Percentiles rank a stretch among this genome's conserved stretches.
These are phyloP conservation scores for Fusarium sambucinum DNA, from an alignment of 2,329 filamentous ascomycete genomes.

Conservation along the genomic window DNA sequence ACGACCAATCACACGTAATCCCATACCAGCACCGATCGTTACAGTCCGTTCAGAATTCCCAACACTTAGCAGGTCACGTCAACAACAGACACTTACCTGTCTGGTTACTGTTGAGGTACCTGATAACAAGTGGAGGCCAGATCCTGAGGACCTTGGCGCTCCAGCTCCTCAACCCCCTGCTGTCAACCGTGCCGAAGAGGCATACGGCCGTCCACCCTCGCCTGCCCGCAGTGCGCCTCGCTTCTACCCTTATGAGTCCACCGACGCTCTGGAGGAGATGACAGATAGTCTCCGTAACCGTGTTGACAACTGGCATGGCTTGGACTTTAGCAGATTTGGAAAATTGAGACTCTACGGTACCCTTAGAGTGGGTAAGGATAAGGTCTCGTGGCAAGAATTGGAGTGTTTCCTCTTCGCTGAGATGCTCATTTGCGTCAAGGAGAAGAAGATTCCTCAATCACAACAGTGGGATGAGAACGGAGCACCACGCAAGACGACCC, in stretches of 20 bases:
- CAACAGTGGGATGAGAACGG: conserved; percentile 76
- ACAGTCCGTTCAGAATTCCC: conserved; percentile 97
- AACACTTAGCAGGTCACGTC: conserved; percentile 88
- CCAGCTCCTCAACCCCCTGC: conserved; percentile 59
- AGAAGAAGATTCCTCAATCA: conserved; percentile 78
- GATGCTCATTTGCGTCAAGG: conserved; percentile 99
- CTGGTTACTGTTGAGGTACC: conserved; percentile 93
- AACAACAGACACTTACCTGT: conserved; percentile 95
- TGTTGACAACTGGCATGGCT: conserved; percentile 98
- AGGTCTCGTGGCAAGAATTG: conserved; percentile 95
- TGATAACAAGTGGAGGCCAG: conserved; percentile 89
- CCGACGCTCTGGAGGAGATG: conserved; percentile 83
- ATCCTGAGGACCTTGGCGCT: conserved; percentile 81
- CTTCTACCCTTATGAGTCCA: conserved; percentile 78
- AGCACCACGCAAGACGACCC: conserved; percentile 71
- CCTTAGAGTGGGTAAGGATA: conserved; percentile 94
- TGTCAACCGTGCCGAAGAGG: conserved; percentile 63
- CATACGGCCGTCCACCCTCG: conserved; percentile 68
- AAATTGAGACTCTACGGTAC: conserved; percentile 91
- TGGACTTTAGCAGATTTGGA: conserved; percentile 93
- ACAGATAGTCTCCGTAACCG: conserved; percentile 85
- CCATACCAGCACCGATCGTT: conserved; percentile 91
- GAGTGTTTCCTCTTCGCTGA: conserved; percentile 98
- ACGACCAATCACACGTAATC: conserved; percentile 78
- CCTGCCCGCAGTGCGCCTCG: conserved; percentile 68